Base-by-base conservation (phyloP, 495 filamentous ascomycete genomes). In the Xylaria castorea region DNA sequence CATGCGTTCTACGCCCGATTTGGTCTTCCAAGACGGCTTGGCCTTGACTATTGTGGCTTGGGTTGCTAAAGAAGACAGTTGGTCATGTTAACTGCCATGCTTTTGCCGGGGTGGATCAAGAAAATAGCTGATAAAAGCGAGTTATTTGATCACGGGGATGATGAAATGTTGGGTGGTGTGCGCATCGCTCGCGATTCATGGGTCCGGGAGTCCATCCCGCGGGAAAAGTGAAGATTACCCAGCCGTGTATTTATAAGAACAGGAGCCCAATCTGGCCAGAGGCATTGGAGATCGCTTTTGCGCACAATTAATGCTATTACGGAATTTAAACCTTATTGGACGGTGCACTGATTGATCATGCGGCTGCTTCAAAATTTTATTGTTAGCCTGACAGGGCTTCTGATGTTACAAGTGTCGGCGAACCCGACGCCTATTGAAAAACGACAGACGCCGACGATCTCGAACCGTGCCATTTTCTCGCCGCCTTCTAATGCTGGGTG, bases 401-500 rank as follows among this genome's bases (percentile, higher is more conserved):
- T 70, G 14, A 48, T 42, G 32, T 11, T 44, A 3, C 55, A 46
- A 5, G 68, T 16, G 9, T 70, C 57, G 5, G 57, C 68, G 30
- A 62, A 18, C 44, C 42, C 68, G 22, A 70, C 68, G 0, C 53
- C 68, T 9, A 57, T 63, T 5, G 68, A 62, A 4, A 61, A 70
- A 38, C 14, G 40, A 32, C 46, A 61, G 16, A 70, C 57, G 8
- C 32, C 66, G 16, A 70, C 68, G 36, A 55, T 86, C 74, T 73
- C 74, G 38, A 78, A 80, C 65, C 75, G 77, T 61, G 78, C 75
- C 40, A 81, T 89, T 66, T 88, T 83, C 67, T 71, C 73, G 11
- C 85, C 86, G 9, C 83, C 85, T 1, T 34, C 48, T 1, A 61
- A 66, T 58, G 73, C 79, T 5, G 82, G 80, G 57, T 87, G 84